phyloP scores from a whole-genome alignment of 345 rosid species.

The Citropsis articulata region DNA sequence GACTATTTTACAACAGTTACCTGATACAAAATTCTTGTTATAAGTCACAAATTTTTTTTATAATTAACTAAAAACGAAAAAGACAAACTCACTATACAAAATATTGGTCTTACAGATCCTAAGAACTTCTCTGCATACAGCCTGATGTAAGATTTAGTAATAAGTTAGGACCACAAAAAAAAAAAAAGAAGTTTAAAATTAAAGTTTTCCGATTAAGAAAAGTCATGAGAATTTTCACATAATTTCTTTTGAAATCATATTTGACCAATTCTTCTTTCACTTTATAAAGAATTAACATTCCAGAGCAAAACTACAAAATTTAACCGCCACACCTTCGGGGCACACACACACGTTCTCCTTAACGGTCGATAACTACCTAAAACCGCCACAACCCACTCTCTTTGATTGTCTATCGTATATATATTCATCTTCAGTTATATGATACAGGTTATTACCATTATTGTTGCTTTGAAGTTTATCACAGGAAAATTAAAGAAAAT shows the following conservation, averaged over 20 bases:
- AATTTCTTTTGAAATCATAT: not conserved
- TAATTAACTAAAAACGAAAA: no score
- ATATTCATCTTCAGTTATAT: not conserved
- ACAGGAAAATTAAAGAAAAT: not conserved
- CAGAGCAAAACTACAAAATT: not conserved
- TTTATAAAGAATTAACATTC: not conserved
- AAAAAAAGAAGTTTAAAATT: no score
- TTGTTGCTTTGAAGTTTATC: no score
- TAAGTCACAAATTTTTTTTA: no score
- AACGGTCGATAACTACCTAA: conserved; percentile 12
- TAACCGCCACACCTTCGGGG: not conserved
- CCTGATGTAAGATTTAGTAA: no score
- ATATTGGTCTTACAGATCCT: no score
- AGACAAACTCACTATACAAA: no score
- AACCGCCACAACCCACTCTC: conserved; percentile 16
- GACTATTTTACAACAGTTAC: no score
- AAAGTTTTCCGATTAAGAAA: no score
- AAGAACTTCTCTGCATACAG: no score
- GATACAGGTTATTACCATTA: no score
- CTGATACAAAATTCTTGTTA: not conserved
- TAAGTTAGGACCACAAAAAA: no score
- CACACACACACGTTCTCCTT: not conserved
- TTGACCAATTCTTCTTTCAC: not conserved
- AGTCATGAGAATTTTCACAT: not conserved
- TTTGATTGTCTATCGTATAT: not conserved